Evolutionary conservation across 805 yeast species (phyloP), one percentile per base, ranked within the genome.

Genomic region (Kodamaea laetipori): DNA sequence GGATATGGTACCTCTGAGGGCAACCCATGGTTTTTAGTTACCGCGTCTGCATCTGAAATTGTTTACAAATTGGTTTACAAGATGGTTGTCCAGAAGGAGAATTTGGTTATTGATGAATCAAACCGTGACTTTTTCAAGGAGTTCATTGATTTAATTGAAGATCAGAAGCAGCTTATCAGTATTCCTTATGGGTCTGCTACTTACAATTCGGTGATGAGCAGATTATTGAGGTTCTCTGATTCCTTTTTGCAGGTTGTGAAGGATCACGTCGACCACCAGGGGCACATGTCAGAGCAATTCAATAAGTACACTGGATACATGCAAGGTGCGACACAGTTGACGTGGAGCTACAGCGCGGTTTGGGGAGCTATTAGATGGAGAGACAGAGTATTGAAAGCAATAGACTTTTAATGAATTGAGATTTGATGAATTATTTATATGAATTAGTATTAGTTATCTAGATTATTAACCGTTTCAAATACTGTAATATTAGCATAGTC

Each of bases 11-110:
- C 76, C 0, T 72, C 83, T 24, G 88, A 83, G 54, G 97, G 97
- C 2, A 90, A 90, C 56, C 97, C 98, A 4, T 90, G 97, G 98
- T 89, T 90, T 58, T 76, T 90, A 45, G 69, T 86, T 3, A 86
- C 92, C 1, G 78, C 85, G 0, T 71, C 85, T 3, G 88, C 87
- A 2, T 69, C 87, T 4, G 87, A 84, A 57, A 52, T 83, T 12
- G 57, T 84, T 33, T 84, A 76, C 61, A 79, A 77, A 55, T 58
- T 78, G 46, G 69, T 84, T 19, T 66, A 66, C 58, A 75, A 75
- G 48, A 60, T 75, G 30, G 64, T 69, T 49, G 52, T 52, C 6
- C 49, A 60, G 13, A 53, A 68, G 37, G 48, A 66, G 21, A 82
- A 81, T 57, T 60, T 84, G 35, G 55, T 72, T 0, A 66, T 80